Base-by-base conservation (phyloP, 192 early-diverging fungal genomes). In the Backusella morwellensis region DNA sequence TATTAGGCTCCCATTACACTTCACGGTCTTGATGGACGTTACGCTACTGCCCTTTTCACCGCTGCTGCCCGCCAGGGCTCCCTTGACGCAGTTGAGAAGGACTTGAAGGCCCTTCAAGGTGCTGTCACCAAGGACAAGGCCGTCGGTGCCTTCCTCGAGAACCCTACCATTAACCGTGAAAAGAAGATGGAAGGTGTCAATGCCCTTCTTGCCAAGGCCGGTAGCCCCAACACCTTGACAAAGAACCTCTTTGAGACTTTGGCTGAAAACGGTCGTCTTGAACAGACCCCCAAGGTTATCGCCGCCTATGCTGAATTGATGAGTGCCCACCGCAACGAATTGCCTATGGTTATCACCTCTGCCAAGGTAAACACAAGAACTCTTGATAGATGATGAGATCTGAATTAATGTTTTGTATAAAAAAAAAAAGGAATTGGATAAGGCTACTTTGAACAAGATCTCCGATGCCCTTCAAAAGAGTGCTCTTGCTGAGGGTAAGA, bases 1-100 rank as follows among this genome's bases (percentile, higher is more conserved):
- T 63, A 14, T 5, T 84, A 97, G 94, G 88, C 91, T 63, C 95
- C 96, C 23, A 70, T 95, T 38, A 87, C 90, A 59, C 89, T 99
- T 68, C 92, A 94, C 88, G 96, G 96, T 69, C 93, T 99, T 83
- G 95, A 97, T 52, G 97, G 97, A 80, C 94, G 96, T 80, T 99
- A 99, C 84, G 96, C 97, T 67, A 97, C 96, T 17, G 97, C 97
- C 59, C 91, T 99, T 71, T 99, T 92, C 90, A 87, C 93, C 69
- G 97, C 97, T 73, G 97, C 97, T 26, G 86, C 92, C 78, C 94
- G 93, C 80, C 88, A 92, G 88, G 90, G 93, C 77, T 82, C 80
- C 15, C 92, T 98, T 75, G 86, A 93, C 12, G 80, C 87, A 23
- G 95, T 99, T 41, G 96, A 99, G 83, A 75, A 83, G 70, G 97